A percentile compares a stretch with the other conserved stretches of the same genome.
These are phyloP conservation scores for Phytophthora pistaciae DNA, from an alignment of 352 stramenopile species.

Conservation along the genomic window DNA sequence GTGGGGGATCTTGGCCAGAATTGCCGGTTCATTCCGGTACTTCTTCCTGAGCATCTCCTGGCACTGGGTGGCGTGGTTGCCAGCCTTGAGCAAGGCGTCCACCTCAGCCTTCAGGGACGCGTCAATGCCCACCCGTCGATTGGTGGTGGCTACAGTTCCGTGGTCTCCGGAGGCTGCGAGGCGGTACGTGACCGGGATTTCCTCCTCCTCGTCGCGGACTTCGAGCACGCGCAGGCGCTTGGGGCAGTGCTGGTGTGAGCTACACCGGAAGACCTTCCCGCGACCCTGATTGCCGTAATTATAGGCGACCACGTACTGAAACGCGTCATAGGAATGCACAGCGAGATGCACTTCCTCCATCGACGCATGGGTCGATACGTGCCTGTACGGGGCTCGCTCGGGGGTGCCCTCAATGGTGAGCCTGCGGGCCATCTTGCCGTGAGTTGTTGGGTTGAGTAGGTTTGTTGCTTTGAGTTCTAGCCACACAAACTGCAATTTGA, in stretches of 20 bases:
- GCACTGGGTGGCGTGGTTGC: slow-evolving; percentile 16
- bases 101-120: slow-evolving; percentile 24
- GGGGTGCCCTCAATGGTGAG: background rate
- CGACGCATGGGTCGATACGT: slow-evolving; percentile 30
- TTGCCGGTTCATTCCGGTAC: slow-evolving; percentile 21
- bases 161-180: slow-evolving; percentile 18
- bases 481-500: background rate
- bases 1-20: slow-evolving; percentile 30
- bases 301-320: slow-evolving; percentile 29
- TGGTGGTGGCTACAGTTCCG: slow-evolving; percentile 19
- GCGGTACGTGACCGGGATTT: slow-evolving; percentile 36
- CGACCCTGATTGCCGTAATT: slow-evolving; percentile 29
- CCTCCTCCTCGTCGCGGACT: slow-evolving; percentile 12
- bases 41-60: slow-evolving; percentile 15
- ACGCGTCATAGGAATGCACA: slow-evolving; percentile 26
- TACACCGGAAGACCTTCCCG: slow-evolving; percentile 33
- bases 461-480: background rate
- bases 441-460: background rate
- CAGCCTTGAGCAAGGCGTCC: slow-evolving; percentile 21
- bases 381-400: slow-evolving; percentile 10
- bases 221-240: slow-evolving; percentile 27
- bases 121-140: slow-evolving; percentile 26
- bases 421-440: background rate
- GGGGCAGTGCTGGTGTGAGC: slow-evolving; percentile 27
- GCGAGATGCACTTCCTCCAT: slow-evolving; percentile 24